Base-by-base conservation (phyloP, 805 yeast species). In the Candida koratica region DNA sequence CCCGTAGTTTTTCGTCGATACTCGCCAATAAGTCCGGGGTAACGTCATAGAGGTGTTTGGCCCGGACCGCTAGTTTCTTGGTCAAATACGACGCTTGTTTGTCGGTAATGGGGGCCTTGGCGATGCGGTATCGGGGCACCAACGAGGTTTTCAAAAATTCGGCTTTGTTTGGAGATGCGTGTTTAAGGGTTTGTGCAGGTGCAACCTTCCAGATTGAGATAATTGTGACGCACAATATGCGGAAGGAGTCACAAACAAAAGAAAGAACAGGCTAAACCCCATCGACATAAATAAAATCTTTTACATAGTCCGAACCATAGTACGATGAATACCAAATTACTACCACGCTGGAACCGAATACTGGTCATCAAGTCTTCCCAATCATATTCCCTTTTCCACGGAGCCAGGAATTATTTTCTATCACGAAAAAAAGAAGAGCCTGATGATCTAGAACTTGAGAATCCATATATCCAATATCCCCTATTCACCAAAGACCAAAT, bases 381-480 rank as follows among this genome's bases (percentile, higher is more conserved):
- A n/a, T 12, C 29, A 3, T 16, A 6, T 4, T 29, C 37, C 1
- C 28, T 52, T 24, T 53, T 55, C 27, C 43, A 42, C 8, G 53
- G 54, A 7, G 59, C 30, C 14, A 50, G 16, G 25, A 39, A 39
- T 24, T 55, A 47, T 42, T 56, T 57, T 38, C 39, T 47, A 27
- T 49, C 52, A 17, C 41, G 39, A 29, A 36, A 41, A 30, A 38
- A 38, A 28, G 44, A 43, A 9, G 47, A 43, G 18, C 39, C 36
- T 8, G 43, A 37, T 15, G 42, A 34, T 1, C 46, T 49, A 10
- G 63, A 60, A 20, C 58, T 59, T 17, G 45, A 44, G 25, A 60
- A 55, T 38, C 69, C 71, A 1, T 67, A 59, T 42, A 64, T 67
- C 29, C 53, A 57, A 40, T 67, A 65, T 39, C 73, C 73, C 1